phyloP scores from a whole-genome alignment of 2,329 filamentous ascomycete genomes.

The Chaetomium globosum region DNA sequence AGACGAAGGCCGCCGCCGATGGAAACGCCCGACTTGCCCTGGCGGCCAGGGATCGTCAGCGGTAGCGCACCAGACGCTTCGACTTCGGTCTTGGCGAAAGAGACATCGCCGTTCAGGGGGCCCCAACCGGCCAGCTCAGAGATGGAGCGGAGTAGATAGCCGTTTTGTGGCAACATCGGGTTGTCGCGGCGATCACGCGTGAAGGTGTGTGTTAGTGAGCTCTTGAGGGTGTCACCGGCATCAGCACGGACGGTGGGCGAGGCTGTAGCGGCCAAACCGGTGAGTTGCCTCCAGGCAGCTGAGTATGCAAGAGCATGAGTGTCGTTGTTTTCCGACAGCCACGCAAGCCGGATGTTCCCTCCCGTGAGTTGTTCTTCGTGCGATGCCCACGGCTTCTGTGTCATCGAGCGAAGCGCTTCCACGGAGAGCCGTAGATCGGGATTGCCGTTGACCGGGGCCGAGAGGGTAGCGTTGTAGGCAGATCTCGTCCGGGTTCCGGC shows the following conservation, averaged over 20 bases:
- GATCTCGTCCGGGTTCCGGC: conserved; percentile 88
- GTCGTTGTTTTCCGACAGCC: conserved; percentile 66
- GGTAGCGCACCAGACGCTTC: conserved; percentile 78
- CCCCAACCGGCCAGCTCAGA: conserved; percentile 88
- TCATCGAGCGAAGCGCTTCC: conserved; percentile 80
- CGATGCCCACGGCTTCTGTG: conserved; percentile 87
- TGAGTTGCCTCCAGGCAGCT: conserved; percentile 85
- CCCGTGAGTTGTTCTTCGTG: conserved; percentile 89
- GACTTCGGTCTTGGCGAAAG: conserved; percentile 90
- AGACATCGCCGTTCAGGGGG: conserved; percentile 80
- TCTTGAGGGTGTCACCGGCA: conserved; percentile 90
- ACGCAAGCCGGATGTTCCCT: conserved; percentile 74
- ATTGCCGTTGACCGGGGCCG: conserved; percentile 80
- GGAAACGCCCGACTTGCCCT: conserved; percentile 72
- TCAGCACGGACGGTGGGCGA: conserved; percentile 81
- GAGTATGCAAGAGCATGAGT: conserved; percentile 79
- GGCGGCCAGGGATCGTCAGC: conserved; percentile 67
- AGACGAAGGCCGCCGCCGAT: conserved; percentile 80
- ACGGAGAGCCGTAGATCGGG: conserved; percentile 78
- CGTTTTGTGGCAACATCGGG: conserved; percentile 78
- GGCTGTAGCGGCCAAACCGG: conserved; percentile 72
- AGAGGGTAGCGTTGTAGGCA: conserved; percentile 84
- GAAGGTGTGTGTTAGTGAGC: conserved; percentile 79
- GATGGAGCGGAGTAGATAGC: conserved; percentile 76
- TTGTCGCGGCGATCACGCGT: conserved; percentile 79